These are phyloP conservation scores for Mallotus japonicus DNA, from an alignment of 441 rosid species.

Conservation along the genomic window DNA sequence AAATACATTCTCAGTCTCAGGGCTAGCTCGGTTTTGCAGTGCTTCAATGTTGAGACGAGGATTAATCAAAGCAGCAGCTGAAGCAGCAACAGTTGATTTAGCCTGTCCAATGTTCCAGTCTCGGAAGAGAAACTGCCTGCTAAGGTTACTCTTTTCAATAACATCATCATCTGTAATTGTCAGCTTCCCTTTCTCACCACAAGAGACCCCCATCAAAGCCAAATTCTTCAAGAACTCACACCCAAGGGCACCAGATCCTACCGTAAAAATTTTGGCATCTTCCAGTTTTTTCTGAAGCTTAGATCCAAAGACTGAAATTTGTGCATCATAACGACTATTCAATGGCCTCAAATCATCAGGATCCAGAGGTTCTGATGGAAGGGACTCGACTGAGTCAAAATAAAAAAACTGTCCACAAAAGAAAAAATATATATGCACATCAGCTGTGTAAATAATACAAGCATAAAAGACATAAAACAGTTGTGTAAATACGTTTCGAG, in stretches of 20 bases:
- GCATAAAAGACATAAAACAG: background rate
- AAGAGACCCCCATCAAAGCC: constrained; percentile 89
- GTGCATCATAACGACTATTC: constrained; percentile 82
- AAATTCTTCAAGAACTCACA: constrained; percentile 89
- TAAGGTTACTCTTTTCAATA: constrained; percentile 91
- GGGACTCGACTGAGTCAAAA: constrained; percentile 88
- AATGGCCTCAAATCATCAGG: constrained; percentile 60
- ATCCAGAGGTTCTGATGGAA: constrained; percentile 64
- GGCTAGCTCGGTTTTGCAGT: constrained; percentile 78
- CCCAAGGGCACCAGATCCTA: constrained; percentile 94
- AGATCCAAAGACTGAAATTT: constrained; percentile 82
- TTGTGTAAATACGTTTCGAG: background rate
- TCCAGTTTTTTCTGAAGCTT: constrained; percentile 83
- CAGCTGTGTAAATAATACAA: constrained; percentile 4
- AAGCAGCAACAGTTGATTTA: constrained; percentile 88
- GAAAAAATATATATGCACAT: constrained; percentile 21
- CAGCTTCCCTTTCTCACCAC: constrained; percentile 69
- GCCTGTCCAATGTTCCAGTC: constrained; percentile 98
- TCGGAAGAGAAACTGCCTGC: constrained; percentile 88
- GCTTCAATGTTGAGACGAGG: constrained; percentile 66
- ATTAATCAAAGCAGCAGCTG: constrained; percentile 73
- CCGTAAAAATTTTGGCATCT: constrained; percentile 71
- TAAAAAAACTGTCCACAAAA: constrained; percentile 66
- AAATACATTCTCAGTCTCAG: constrained; percentile 84
- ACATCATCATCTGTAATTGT: constrained; percentile 91